A percentile compares a stretch with the other conserved stretches of the same genome.
These are phyloP conservation scores for Nissolia schottii DNA, from an alignment of 306 rosid species.

Conservation along the genomic window DNA sequence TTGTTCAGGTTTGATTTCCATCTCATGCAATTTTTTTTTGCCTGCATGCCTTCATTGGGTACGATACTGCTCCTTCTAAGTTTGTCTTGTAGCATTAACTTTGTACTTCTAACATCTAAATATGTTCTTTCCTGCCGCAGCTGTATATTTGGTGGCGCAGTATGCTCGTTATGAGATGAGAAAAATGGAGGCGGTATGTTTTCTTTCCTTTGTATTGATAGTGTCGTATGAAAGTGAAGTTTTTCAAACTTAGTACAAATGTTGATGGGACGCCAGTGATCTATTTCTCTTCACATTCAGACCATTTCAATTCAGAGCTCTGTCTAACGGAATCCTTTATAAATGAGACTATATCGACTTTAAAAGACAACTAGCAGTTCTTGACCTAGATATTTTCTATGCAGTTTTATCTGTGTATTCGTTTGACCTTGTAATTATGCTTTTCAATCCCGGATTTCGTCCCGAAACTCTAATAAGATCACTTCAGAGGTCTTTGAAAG, in stretches of 20 bases:
- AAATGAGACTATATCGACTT: not conserved
- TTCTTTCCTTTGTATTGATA: not conserved
- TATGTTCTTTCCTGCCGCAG: slow-evolving; percentile 39
- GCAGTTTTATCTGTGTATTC: not conserved
- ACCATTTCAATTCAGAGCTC: not conserved
- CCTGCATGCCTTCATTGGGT: slow-evolving; percentile 89
- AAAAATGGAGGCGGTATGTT: slow-evolving; percentile 70
- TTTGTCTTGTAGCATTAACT: not conserved
- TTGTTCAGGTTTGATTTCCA: slow-evolving; percentile 81
- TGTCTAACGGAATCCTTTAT: not conserved
- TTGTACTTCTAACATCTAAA: slow-evolving; percentile 18
- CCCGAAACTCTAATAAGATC: no score
- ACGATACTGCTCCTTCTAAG: slow-evolving; percentile 16
- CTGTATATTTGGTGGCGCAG: slow-evolving; percentile 91
- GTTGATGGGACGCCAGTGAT: not conserved
- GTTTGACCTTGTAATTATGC: not conserved
- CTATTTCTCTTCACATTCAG: not conserved
- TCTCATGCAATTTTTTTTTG: slow-evolving; percentile 79
- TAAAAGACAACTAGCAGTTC: not conserved
- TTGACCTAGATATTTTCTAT: not conserved
- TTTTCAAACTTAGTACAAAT: not conserved
- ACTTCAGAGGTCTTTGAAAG: no score
- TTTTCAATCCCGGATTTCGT: no score
- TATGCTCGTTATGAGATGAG: slow-evolving; percentile 76
- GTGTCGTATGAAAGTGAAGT: not conserved